Percentiles rank a stretch among this genome's conserved stretches.
Conservation (phyloP, 441 rosid genomes). For the Populus hybrid region DNA sequence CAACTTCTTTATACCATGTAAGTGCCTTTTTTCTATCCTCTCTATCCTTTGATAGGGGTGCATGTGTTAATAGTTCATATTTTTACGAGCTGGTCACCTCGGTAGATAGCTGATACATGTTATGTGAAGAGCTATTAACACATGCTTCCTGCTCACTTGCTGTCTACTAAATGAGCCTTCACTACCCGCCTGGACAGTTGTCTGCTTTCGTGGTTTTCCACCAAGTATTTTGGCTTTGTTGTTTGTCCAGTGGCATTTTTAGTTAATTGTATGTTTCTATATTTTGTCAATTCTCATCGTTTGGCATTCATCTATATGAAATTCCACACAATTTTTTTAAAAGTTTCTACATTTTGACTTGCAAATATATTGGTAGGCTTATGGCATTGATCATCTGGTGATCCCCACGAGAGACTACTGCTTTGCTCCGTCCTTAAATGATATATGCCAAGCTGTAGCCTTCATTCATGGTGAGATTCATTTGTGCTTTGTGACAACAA, state of each 20-base stretch:
- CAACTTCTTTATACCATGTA: constrained; percentile 80
- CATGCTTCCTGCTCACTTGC: neutral
- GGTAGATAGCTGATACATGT: neutral
- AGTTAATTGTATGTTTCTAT: neutral
- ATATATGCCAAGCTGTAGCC: constrained; percentile 80
- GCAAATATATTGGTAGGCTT: constrained; percentile 39
- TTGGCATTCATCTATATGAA: neutral
- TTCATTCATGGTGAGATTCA: constrained; percentile 63
- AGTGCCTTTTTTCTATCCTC: constrained; percentile 12
- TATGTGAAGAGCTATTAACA: neutral
- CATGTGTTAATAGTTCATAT: neutral
- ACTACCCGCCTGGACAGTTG: neutral
- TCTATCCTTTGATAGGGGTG: neutral
- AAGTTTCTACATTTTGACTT: neutral
- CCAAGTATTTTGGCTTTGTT: neutral
- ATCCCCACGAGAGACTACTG: constrained; percentile 97
- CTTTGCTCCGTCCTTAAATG: constrained; percentile 83
- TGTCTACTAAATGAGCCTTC: neutral
- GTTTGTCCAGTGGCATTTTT: neutral
- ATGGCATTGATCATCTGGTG: constrained; percentile 82
- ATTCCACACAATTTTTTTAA: neutral
- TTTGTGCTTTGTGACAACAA: neutral
- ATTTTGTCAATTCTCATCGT: neutral
- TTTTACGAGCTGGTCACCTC: neutral
- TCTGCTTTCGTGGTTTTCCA: constrained; percentile 1